Percentiles rank a stretch among this genome's conserved stretches.
Evolutionary conservation across 441 rosid genomes (phyloP).

Genomic region (Euphorbia schlechtendalii): DNA sequence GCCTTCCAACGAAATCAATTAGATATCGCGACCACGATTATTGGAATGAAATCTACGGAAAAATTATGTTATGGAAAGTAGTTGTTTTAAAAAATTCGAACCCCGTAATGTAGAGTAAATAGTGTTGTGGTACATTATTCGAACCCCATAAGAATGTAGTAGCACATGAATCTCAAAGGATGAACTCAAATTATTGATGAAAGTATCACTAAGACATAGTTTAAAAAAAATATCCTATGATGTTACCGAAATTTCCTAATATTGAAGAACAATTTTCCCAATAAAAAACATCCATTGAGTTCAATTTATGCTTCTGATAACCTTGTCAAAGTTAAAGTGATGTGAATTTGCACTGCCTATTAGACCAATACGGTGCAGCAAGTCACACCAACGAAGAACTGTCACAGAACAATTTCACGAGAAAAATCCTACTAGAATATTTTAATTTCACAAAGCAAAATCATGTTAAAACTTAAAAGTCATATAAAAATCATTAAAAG

Average conservation of each 20-base stretch:
- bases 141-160: background rate
- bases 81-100: background rate
- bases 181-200: background rate
- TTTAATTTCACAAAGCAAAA: background rate
- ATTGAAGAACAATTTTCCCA: background rate
- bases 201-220: background rate
- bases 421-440: background rate
- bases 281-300: background rate
- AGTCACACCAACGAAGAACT: background rate
- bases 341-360: background rate
- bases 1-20: slow-evolving; percentile 8
- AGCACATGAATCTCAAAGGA: background rate
- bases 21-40: too few species aligned
- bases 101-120: background rate
- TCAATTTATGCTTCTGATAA: background rate
- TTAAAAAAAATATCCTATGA: background rate
- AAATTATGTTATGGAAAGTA: background rate
- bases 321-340: background rate
- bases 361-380: background rate
- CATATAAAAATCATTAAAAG: too few species aligned
- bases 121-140: background rate
- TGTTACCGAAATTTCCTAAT: background rate
- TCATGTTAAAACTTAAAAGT: background rate
- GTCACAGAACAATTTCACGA: background rate
- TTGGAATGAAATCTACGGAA: too few species aligned